Evolutionary conservation across 2,329 filamentous ascomycete species (phyloP).

Genomic region (Fusarium staphyleae): DNA sequence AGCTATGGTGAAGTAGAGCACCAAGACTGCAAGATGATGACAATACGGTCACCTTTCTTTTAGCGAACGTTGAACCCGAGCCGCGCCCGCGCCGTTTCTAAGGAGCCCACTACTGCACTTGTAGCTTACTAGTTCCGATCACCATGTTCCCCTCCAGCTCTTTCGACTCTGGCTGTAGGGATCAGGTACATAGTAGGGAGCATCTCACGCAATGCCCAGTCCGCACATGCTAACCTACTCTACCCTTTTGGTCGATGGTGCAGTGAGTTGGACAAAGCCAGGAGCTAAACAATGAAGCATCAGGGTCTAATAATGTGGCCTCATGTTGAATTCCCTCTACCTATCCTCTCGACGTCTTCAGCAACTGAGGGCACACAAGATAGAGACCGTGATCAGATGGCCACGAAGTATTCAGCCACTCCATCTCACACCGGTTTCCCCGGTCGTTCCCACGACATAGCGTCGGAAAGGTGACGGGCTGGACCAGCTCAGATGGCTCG

Average conservation of each 20-base stretch:
- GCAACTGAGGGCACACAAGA: constrained; percentile 11
- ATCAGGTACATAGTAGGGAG: constrained; percentile 12
- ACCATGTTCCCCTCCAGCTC: constrained; percentile 1
- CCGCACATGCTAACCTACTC: constrained; percentile 19
- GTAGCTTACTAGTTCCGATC: constrained; percentile 9
- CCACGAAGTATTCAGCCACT: constrained; percentile 13
- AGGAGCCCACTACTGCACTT: constrained; percentile 26
- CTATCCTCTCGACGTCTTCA: constrained; percentile 5
- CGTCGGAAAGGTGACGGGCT: constrained; percentile 3
- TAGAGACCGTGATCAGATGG: constrained; percentile 15
- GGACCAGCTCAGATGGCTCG: constrained; percentile 10
- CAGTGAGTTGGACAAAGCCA: constrained; percentile 17
- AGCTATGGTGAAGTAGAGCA: too few relatives aligned
- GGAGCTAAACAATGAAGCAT: constrained; percentile 22
- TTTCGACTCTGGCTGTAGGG: constrained; percentile 3
- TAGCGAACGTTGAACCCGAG: constrained; percentile 30
- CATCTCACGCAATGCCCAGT: constrained; percentile 17
- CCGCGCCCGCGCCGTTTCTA: constrained; percentile 21
- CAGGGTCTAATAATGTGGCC: constrained; percentile 21
- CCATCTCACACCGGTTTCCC: constrained; percentile 27
- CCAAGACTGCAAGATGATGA: too few relatives aligned
- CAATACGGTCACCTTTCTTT: constrained; percentile 2
- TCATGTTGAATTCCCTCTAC: constrained; percentile 26
- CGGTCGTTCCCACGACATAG: constrained; percentile 21
- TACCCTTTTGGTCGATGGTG: constrained; percentile 21